A percentile compares a stretch with the other conserved stretches of the same genome.
These are phyloP conservation scores for Colletotrichum chrysophilum DNA, from an alignment of 2,329 filamentous ascomycete species.

Conservation along the genomic window DNA sequence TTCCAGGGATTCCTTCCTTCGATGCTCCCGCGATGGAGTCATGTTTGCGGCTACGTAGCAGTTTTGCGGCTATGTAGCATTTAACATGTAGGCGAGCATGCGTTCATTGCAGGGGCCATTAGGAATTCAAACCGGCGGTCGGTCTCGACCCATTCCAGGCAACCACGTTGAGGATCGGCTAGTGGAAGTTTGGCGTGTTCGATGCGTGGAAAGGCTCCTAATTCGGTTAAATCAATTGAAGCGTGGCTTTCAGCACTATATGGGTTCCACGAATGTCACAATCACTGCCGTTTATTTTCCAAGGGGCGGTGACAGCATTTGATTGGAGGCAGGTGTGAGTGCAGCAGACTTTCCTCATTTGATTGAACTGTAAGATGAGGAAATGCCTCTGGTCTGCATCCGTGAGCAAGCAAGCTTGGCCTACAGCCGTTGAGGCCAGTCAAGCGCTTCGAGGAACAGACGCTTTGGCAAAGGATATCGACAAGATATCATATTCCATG, in stretches of 20 bases:
- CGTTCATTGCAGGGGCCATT: not conserved
- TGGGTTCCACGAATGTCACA: not conserved
- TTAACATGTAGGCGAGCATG: not conserved
- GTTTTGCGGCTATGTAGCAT: not conserved
- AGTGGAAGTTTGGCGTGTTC: not conserved
- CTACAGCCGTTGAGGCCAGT: not conserved
- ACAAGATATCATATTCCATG: not conserved
- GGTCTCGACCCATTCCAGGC: not conserved
- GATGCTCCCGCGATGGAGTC: not conserved
- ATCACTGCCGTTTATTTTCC: not conserved
- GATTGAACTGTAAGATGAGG: not conserved
- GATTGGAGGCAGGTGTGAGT: not conserved
- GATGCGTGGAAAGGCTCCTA: not conserved
- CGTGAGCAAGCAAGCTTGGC: not conserved
- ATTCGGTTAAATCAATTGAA: not conserved
- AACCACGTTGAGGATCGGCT: not conserved
- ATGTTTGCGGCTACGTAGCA: not conserved
- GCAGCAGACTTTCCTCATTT: not conserved
- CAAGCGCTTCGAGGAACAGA: rapidly evolving
- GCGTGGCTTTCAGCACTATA: not conserved
- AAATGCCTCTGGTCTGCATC: not conserved
- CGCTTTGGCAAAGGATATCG: not conserved
- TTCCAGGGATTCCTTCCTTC: not conserved
- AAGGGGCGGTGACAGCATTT: not conserved
- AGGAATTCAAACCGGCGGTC: not conserved